Evolutionary conservation across 192 early-diverging fungal genomes (phyloP).

Genomic region (Geranomyces variabilis): DNA sequence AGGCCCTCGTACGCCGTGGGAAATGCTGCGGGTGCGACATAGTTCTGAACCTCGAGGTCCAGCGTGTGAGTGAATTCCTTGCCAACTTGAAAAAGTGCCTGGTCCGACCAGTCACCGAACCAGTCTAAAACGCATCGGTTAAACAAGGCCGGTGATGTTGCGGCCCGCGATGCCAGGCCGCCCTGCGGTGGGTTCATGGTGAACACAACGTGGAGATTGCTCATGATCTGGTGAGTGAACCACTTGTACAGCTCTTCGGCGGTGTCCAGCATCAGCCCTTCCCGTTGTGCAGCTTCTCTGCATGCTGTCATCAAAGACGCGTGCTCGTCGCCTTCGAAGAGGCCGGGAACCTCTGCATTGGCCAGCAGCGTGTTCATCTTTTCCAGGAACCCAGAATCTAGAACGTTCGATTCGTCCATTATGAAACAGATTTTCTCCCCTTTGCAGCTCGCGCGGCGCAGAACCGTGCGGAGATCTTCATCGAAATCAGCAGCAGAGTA

Average conservation of each 20-base stretch:
- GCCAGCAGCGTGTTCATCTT: constrained; percentile 99
- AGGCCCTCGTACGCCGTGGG: constrained; percentile 78
- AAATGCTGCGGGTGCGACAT: constrained; percentile 70
- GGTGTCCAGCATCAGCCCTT: constrained; percentile 92
- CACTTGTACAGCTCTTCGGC: constrained; percentile 95
- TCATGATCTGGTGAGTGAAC: constrained; percentile 96
- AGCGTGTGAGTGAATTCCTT: constrained; percentile 90
- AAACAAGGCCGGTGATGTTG: constrained; percentile 98
- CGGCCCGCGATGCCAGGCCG: constrained; percentile 87
- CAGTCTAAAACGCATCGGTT: constrained; percentile 99
- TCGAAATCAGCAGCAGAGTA: constrained; percentile 97
- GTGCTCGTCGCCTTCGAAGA: constrained; percentile 99
- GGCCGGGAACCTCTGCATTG: constrained; percentile 97
- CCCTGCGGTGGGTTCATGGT: constrained; percentile 99
- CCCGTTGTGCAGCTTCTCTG: constrained; percentile 90
- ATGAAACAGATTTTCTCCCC: constrained; percentile 98
- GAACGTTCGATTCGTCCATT: constrained; percentile 97
- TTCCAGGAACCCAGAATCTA: constrained; percentile 98
- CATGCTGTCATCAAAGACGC: constrained; percentile 91
- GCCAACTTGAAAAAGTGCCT: constrained; percentile 98
- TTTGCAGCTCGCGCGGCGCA: constrained; percentile 91
- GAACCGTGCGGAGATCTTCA: constrained; percentile 89
- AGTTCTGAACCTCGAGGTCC: constrained; percentile 80
- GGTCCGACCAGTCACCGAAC: constrained; percentile 99
- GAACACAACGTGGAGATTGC: constrained; percentile 98